Evolutionary conservation across 148 eudicot species (phyloP).

Genomic region (Oxyria digyna): DNA sequence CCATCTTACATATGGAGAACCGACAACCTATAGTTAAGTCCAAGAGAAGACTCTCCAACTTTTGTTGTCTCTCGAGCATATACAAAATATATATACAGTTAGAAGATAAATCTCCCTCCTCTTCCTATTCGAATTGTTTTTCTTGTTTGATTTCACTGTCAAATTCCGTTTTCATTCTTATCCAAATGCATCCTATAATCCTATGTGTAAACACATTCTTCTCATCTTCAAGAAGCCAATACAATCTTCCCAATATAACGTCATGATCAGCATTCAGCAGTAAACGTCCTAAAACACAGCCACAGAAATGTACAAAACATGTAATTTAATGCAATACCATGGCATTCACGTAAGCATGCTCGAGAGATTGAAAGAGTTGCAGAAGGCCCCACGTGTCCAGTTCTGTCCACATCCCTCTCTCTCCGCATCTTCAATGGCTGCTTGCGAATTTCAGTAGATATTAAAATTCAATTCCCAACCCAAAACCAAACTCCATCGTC

Average conservation of each 20-base stretch:
- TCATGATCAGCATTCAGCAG: neutral
- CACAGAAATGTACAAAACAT: neutral
- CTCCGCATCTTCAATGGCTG: neutral
- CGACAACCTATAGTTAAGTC: no score
- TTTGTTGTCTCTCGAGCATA: no score
- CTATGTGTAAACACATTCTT: neutral
- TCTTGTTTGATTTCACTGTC: neutral
- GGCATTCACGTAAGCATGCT: constrained; percentile 1
- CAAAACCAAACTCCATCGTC: neutral
- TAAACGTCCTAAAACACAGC: neutral
- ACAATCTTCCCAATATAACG: neutral
- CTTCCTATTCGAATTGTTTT: neutral
- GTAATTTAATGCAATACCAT: neutral
- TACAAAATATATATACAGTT: no score
- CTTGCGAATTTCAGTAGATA: neutral
- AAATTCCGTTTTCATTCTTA: neutral
- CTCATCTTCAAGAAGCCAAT: neutral
- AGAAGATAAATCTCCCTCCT: no score
- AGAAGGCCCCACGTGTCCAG: constrained; percentile 1
- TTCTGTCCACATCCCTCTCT: neutral
- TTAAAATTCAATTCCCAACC: neutral
- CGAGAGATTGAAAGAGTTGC: neutral
- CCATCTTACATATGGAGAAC: no score
- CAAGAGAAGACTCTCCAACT: no score
- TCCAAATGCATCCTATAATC: neutral